Base-by-base conservation (phyloP, 805 yeast genomes). In the Candida awuae region DNA sequence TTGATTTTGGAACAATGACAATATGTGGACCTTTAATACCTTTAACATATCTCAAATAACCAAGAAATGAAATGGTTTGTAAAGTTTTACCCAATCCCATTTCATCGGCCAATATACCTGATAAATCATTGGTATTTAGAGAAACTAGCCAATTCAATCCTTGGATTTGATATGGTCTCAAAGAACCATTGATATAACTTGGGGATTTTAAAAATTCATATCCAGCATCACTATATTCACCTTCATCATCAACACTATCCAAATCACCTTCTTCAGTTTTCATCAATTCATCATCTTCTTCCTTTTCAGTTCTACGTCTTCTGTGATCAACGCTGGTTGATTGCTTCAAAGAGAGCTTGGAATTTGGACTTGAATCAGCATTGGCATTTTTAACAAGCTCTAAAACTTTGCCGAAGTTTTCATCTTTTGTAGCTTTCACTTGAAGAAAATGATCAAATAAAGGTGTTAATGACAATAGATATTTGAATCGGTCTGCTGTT, bases 1-100 rank as follows among this genome's bases (percentile, higher is more conserved):
- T 83, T 2, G 86, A 79, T 59, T 83, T 83, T 4, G 94, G 94
- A 2, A 81, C 83, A 51, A 83, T 72, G 15, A 83, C 80, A 44
- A 83, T 65, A 55, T 77, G 84, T 3, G 94, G 94, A 3, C 92
- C 92, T 29, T 66, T 67, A 22, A 72, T 66, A 23, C 71, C 65
- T 47, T 70, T 75, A 39, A 76, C 58, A 52, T 75, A 80, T 44
- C 92, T 67, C 30, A 83, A 61, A 53, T 78, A 83, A 2, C 90
- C 90, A 32, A 83, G 59, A 46, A 80, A 79, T 7, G 90, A 74
- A 46, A 83, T 82, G 0, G 90, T 83, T 57, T 83, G 92, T 42
- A 83, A 62, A 4, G 92, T 83, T 55, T 83, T 83, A 49, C 92
- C 92, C 45, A 83, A 61, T 2, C 92, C 92, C 92, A 83, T 83